A percentile compares a stretch with the other conserved stretches of the same genome.
These are phyloP conservation scores for Iris pallida DNA, from an alignment of 116 monocot genomes.

Conservation along the genomic window DNA sequence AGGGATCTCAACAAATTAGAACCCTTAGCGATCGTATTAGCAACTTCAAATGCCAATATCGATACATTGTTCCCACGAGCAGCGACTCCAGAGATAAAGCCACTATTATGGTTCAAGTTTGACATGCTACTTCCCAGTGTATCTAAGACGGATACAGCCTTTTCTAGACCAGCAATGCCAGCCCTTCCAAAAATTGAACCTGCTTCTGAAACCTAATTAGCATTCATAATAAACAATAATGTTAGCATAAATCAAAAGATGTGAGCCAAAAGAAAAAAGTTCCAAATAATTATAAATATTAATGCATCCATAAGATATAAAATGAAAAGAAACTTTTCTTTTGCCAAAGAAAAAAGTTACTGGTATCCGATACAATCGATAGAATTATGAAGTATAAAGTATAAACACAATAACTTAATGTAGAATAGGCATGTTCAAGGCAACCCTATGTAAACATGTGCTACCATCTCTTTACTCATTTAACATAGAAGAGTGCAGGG, in stretches of 20 bases:
- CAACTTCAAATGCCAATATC: conserved; percentile 76
- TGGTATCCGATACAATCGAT: no score
- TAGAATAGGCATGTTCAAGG: no score
- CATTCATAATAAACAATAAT: neutral
- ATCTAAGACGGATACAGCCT: conserved; percentile 64
- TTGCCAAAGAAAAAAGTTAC: no score
- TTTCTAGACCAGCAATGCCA: conserved; percentile 54
- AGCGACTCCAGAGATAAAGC: conserved; percentile 41
- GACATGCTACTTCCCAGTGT: conserved; percentile 74
- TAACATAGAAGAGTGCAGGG: no score
- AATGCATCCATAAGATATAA: no score
- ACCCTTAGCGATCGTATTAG: conserved; percentile 79
- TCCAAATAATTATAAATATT: no score
- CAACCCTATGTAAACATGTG: no score
- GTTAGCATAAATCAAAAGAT: neutral
- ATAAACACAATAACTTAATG: no score
- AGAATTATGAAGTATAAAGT: no score
- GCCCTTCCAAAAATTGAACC: conserved; percentile 53
- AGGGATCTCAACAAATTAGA: conserved; percentile 45
- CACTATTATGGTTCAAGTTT: conserved; percentile 47
- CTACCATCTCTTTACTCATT: no score
- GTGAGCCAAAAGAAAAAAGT: neutral
- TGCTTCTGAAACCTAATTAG: conserved; percentile 48
- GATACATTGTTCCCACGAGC: conserved; percentile 46
- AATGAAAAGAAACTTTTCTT: no score